phyloP scores from a whole-genome alignment of 208 protist genomes.

The Endotrypanum monterogeii region DNA sequence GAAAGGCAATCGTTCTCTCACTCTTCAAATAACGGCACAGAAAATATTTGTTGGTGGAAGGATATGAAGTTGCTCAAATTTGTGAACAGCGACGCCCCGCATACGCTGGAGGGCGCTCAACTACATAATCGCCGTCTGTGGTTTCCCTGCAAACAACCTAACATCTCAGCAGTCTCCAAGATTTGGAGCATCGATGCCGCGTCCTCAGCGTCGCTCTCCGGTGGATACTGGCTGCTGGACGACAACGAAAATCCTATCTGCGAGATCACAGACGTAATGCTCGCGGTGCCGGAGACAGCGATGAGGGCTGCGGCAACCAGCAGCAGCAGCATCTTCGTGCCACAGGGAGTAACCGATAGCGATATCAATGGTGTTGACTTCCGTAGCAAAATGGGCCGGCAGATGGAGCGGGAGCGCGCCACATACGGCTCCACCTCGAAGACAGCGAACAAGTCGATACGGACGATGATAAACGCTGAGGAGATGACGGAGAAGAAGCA shows the following conservation, averaged over 20 bases:
- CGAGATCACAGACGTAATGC: slow-evolving; percentile 48
- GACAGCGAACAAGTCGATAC: slow-evolving; percentile 54
- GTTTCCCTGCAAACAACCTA: slow-evolving; percentile 26
- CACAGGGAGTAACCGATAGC: slow-evolving; percentile 40
- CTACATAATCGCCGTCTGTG: slow-evolving; percentile 40
- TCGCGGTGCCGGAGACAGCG: slow-evolving; percentile 37
- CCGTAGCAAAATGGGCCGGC: slow-evolving; percentile 70
- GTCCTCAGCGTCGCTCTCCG: slow-evolving; percentile 18
- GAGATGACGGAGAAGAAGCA: slow-evolving; percentile 47
- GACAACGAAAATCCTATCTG: slow-evolving; percentile 68
- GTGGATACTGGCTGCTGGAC: slow-evolving; percentile 74
- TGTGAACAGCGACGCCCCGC: slow-evolving; percentile 73
- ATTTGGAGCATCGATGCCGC: slow-evolving; percentile 34
- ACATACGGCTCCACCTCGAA: slow-evolving; percentile 81
- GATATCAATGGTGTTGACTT: slow-evolving; percentile 65
- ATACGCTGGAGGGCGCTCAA: slow-evolving; percentile 45
- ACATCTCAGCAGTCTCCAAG: slow-evolving; percentile 27
- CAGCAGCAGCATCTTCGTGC: slow-evolving; percentile 22
- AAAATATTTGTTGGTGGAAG: neutral
- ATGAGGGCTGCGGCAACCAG: neutral
- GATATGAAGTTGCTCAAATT: slow-evolving; percentile 82
- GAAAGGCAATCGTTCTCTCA: neutral
- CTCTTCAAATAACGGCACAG: neutral
- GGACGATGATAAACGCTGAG: slow-evolving; percentile 71
- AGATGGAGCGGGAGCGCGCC: slow-evolving; percentile 59